These are phyloP conservation scores for Globisporangium cederbergense DNA, from an alignment of 352 stramenopile species.

Conservation along the genomic window DNA sequence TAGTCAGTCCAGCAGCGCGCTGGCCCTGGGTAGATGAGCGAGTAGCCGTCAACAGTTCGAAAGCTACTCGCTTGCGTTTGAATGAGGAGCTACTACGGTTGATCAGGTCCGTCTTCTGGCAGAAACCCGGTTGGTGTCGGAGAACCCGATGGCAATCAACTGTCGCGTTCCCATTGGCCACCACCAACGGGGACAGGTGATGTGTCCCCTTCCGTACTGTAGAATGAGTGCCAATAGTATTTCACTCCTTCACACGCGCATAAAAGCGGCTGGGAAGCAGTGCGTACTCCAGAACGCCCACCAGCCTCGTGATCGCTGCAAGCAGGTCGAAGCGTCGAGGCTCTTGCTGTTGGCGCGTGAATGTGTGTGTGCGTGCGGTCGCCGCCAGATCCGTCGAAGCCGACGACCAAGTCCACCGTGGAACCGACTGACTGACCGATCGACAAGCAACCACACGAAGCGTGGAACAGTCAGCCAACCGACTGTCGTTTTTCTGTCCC, in stretches of 20 bases:
- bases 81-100: not conserved
- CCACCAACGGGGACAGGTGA: not conserved
- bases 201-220: conserved; percentile 1
- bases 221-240: not conserved
- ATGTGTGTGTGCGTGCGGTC: too few relatives aligned
- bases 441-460: not conserved
- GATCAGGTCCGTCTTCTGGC: not conserved
- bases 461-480: not conserved
- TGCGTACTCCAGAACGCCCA: too few relatives aligned
- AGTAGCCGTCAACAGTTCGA: not conserved
- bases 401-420: too few relatives aligned
- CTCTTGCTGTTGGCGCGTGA: too few relatives aligned
- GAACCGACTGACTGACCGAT: too few relatives aligned
- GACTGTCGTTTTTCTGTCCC: not conserved
- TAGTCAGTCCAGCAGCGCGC: not conserved
- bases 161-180: not conserved
- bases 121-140: not conserved
- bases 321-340: too few relatives aligned
- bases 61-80: not conserved
- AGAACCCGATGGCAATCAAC: not conserved
- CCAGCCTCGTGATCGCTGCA: too few relatives aligned
- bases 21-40: not conserved
- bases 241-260: not conserved
- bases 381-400: too few relatives aligned
- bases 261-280: not conserved